Conservation (phyloP, 1,139 yeast species). For the Trichomonascaceae sp. region DNA sequence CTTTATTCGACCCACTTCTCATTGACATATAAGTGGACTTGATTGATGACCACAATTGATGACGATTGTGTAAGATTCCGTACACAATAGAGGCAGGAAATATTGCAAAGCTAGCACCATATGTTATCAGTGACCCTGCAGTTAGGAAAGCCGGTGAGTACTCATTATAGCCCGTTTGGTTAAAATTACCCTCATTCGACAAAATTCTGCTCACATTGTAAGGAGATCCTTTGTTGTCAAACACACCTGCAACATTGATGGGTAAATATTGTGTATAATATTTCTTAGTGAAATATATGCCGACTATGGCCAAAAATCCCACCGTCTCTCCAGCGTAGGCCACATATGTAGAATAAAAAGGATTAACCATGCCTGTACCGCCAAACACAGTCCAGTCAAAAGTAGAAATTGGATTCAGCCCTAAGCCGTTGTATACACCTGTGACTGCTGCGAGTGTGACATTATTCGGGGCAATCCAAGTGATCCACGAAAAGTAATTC, state of each 20-base stretch:
- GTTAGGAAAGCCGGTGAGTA: constrained; percentile 42
- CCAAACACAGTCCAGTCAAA: constrained; percentile 46
- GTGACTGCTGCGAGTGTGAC: constrained; percentile 48
- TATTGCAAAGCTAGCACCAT: constrained; percentile 23
- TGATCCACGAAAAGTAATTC: constrained; percentile 51
- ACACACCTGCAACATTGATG: constrained; percentile 44
- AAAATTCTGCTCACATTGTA: constrained; percentile 41
- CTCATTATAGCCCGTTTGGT: constrained; percentile 23
- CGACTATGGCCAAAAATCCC: constrained; percentile 38
- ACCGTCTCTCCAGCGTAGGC: constrained; percentile 35
- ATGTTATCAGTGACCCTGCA: constrained; percentile 34
- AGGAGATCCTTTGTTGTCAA: constrained; percentile 41
- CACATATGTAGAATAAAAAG: constrained; percentile 41
- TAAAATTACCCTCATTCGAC: constrained; percentile 31
- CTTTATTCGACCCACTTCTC: constrained; percentile 7
- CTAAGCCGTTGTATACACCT: constrained; percentile 45
- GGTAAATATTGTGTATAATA: constrained; percentile 49
- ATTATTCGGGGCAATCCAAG: constrained; percentile 54
- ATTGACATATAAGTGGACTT: constrained; percentile 11
- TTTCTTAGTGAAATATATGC: constrained; percentile 46
- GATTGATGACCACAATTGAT: constrained; percentile 15
- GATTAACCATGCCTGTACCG: constrained; percentile 33
- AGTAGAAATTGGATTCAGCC: constrained; percentile 46
- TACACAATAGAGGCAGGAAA: constrained; percentile 23
- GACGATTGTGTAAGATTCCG: constrained; percentile 18